Percentiles rank a stretch among this genome's conserved stretches.
These are phyloP conservation scores for Karstenula rhodostoma DNA, from an alignment of 2,329 filamentous ascomycete species.

Conservation along the genomic window DNA sequence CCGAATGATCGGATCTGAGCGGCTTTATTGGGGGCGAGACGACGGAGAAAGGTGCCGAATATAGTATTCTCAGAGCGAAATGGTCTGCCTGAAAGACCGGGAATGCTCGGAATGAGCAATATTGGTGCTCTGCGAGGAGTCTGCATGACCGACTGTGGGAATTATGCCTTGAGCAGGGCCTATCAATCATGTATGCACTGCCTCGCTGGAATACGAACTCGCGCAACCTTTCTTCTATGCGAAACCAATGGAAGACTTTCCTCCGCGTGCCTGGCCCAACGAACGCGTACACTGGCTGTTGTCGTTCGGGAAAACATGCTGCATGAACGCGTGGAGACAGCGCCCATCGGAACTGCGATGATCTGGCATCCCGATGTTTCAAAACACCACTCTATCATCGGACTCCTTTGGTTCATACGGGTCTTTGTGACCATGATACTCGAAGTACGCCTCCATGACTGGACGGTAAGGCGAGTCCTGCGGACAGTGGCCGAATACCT, in stretches of 20 bases:
- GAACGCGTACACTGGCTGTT: no score
- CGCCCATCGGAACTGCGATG: neutral
- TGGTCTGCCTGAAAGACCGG: neutral
- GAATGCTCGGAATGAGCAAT: neutral
- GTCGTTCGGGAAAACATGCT: no score
- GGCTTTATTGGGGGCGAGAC: neutral
- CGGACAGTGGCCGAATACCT: conserved; percentile 46
- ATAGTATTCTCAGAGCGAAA: neutral
- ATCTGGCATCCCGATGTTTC: neutral
- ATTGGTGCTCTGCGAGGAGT: neutral
- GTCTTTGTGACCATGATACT: conserved; percentile 45
- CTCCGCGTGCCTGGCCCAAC: neutral
- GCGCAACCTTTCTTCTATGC: neutral
- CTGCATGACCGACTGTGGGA: neutral
- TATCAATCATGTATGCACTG: neutral
- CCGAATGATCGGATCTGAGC: conserved; percentile 1
- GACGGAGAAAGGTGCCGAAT: neutral
- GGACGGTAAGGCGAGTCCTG: conserved; percentile 38
- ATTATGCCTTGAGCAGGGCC: neutral
- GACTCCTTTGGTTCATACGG: conserved; percentile 34
- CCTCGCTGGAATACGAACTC: neutral
- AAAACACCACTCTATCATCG: conserved; percentile 29
- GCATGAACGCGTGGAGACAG: no score
- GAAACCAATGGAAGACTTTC: neutral
- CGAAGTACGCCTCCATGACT: conserved; percentile 43